Base-by-base conservation (phyloP, 2,329 filamentous ascomycete genomes). In the Sphaerulina populicola region DNA sequence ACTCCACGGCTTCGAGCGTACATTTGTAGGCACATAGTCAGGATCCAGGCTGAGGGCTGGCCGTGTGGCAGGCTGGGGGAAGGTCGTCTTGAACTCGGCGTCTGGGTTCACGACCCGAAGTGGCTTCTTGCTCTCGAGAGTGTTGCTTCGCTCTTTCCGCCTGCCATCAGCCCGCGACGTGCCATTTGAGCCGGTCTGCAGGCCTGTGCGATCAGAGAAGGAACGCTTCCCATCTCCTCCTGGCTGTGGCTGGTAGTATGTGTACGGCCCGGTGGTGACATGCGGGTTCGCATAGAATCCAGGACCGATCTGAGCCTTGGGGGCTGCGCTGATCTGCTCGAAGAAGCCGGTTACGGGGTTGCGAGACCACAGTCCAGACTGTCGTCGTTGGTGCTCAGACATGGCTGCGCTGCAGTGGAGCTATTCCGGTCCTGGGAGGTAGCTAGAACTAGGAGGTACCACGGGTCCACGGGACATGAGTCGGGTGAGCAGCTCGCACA, bases 171-270 rank as follows among this genome's bases (percentile, higher is more conserved):
- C 47, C 12, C 37, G 39, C 15, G 47, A 46, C 15, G 53, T 48
- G 35, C 49, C 49, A 39, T 51, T 56, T 30, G 55, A 41, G 29
- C 41, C 46, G 35, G 42, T 35, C 15, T 47, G 53, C 30, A 35
- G 44, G 33, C 47, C 57, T 30, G 60, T 49, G 44, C 62, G 62
- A 31, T 64, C 61, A 40, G 62, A 62, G 58, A 61, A 66, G 29
- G 62, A 63, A 14, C 60, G 59, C 40, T 49, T 52, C n/a, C 49
- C 52, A 33, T 56, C 46, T 39, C 51, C 23, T 27, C 23, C 39
- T 6, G 57, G 15, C 4, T 63, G 62, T 21, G 63, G 60, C 48
- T 62, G 53, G 52, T 67, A 66, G 57, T 67, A 64, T 31, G 61
- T 54, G 49, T 61, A 65, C 10, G 65, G 64, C 2, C 57, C 59